These are phyloP conservation scores for Colletotrichum graminicola DNA, from an alignment of 2,329 filamentous ascomycete genomes.

Conservation along the genomic window DNA sequence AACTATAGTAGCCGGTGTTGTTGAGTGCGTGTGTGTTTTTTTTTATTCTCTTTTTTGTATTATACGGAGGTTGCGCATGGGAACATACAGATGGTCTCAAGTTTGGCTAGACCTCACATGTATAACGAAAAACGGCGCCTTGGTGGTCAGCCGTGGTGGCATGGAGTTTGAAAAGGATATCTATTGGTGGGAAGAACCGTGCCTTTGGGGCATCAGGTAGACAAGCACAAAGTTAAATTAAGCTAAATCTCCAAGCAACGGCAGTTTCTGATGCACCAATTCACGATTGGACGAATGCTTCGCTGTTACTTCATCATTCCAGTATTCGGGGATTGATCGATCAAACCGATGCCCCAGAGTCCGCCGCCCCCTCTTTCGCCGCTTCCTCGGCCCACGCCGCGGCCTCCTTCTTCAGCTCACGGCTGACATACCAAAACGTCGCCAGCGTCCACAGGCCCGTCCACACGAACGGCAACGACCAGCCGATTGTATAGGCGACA, in stretches of 20 bases:
- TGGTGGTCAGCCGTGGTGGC: slow-evolving; percentile 14
- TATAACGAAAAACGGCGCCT: slow-evolving; percentile 27
- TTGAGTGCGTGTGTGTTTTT: background rate
- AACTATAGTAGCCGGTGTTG: background rate
- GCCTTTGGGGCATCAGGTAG: slow-evolving; percentile 10
- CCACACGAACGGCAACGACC: slow-evolving; percentile 46
- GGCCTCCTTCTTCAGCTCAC: slow-evolving; percentile 46
- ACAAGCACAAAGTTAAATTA: slow-evolving; percentile 21
- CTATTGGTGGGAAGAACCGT: background rate
- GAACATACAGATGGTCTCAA: slow-evolving; percentile 20
- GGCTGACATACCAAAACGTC: slow-evolving; percentile 47
- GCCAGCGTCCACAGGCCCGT: slow-evolving; percentile 44
- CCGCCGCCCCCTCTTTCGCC: background rate
- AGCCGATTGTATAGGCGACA: slow-evolving; percentile 45
- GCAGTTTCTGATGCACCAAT: background rate
- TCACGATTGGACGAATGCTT: background rate
- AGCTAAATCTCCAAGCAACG: slow-evolving; percentile 15
- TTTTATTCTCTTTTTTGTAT: slow-evolving; percentile 9
- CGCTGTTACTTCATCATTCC: background rate
- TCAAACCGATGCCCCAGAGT: background rate
- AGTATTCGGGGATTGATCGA: too few relatives aligned
- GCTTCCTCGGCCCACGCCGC: slow-evolving; percentile 46
- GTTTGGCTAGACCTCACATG: slow-evolving; percentile 30
- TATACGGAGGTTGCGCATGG: slow-evolving; percentile 11
- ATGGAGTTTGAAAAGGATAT: slow-evolving; percentile 27